A percentile compares a stretch with the other conserved stretches of the same genome.
phyloP scores from a whole-genome alignment of 305 asterid genomes.

The Lippia alba region DNA sequence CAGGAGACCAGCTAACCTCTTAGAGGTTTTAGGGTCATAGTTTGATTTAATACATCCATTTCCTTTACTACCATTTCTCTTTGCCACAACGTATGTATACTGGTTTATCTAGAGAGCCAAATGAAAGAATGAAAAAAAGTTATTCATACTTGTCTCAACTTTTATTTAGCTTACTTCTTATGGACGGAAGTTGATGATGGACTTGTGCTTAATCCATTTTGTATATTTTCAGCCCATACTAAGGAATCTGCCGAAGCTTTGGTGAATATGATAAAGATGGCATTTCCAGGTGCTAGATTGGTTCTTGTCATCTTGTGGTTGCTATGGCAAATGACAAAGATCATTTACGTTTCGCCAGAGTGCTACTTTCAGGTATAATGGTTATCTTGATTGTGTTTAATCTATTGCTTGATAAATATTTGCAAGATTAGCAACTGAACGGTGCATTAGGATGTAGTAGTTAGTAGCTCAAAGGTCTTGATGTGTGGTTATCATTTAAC shows the following conservation, averaged over 20 bases:
- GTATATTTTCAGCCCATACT: slow-evolving; percentile 80
- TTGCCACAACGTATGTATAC: slow-evolving; percentile 16
- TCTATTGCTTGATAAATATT: slow-evolving; percentile 19
- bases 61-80: neutral
- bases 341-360: slow-evolving; percentile 81
- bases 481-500: no score
- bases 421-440: slow-evolving; percentile 15
- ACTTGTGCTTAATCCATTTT: slow-evolving; percentile 28
- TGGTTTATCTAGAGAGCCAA: slow-evolving; percentile 18
- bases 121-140: slow-evolving; percentile 15
- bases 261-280: slow-evolving; percentile 59
- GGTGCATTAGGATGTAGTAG: neutral
- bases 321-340: slow-evolving; percentile 97
- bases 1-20: neutral
- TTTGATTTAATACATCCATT: slow-evolving; percentile 24
- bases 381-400: slow-evolving; percentile 25
- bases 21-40: slow-evolving; percentile 24
- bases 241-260: slow-evolving; percentile 90
- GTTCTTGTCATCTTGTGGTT: slow-evolving; percentile 79
- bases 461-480: no score
- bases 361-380: slow-evolving; percentile 69
- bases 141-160: slow-evolving; percentile 29
- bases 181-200: slow-evolving; percentile 7
- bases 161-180: slow-evolving; percentile 19
- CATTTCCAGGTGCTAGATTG: slow-evolving; percentile 60